Evolutionary conservation across 1,284 basidiomycete species (phyloP), one percentile per base, ranked within the genome.

Genomic region (Leucoagaricus sp.): DNA sequence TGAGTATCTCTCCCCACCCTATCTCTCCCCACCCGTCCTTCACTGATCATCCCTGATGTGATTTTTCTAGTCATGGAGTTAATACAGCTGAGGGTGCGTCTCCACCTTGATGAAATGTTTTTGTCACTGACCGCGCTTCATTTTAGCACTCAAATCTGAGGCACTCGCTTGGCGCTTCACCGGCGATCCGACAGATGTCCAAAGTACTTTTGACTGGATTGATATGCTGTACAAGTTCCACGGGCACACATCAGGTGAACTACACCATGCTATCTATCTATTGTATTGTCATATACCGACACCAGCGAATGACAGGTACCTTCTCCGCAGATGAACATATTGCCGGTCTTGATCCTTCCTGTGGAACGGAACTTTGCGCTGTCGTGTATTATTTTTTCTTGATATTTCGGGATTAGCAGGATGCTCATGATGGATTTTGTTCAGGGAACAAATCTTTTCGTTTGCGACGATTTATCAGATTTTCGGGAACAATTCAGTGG

Each of bases 141-240:
- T 23, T 25, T n/a, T 38, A 76, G 75, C 74, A 7, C 58, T 75
- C 33, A 75, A 75, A 60, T 75, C 73, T 7, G 75, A 75, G 60
- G 74, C 74, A 28, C 58, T 76, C 7, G 72, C 74, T 8, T 76
- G 67, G 67, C 65, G 75, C 0, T 73, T 75, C 41, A 76, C 75
- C 0, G 68, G 64, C 7, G 73, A 76, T 49, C 65, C 64, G 4
- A 69, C 69, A 17, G 74, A 75, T 60, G 67, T 67, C 26, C 65
- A 72, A 45, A 75, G 61, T 46, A 76, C 73, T 0, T 72, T 72
- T 38, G 69, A 74, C 49, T 65, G 73, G 13, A 52, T 75, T 5
- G 64, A 73, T 31, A 66, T 76, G 65, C 49, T 76, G 2, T 76
- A 75, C 47, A 64, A 57, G 19, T 75, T 68, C 49, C 75, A 75